Base-by-base conservation (phyloP, 768 basidiomycete species). In the Podaxis sp. region DNA sequence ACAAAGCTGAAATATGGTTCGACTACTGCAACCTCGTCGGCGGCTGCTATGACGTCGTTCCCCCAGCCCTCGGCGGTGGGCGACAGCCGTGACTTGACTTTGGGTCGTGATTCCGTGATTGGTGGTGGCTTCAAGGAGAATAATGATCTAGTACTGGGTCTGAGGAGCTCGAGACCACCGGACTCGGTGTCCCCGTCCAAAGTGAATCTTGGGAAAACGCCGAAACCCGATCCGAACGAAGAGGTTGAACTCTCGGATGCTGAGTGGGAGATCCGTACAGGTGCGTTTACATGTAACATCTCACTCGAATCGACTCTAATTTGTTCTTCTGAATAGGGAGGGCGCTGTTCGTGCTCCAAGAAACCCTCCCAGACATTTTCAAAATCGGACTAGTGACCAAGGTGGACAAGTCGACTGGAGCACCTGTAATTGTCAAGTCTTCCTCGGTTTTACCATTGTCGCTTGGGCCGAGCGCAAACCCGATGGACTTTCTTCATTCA, bases 221-320 rank as follows among this genome's bases (percentile, higher is more conserved):
- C 52, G 15, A 46, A 52, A 38, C n/a, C 24, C 15, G 52, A 65
- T 9, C 54, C 53, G 5, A 24, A 52, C 15, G 53, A 61, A 38
- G 44, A 39, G 17, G 59, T 49, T 22, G 70, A 79, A 64, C 68
- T 92, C 7, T 83, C 88, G 0, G 91, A 93, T 71, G 77, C 80
- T 6, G 91, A 93, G 67, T 93, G 90, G 90, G 85, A 90, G 69
- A 80, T 92, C 55, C 85, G 89, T 26, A 90, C 89, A 68, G 90
- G 91, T 88, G 72, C 68, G 70, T 59, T 38, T 19, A 19, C 54
- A 57, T 67, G 44, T 46, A 2, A 24, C 36, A 19, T 42, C 33
- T 26, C 38, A 42, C 39, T 33, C 19, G 24, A 42, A 30, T 13
- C 42, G 19, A 39, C 53, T 24, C 36, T 54, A 46, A 40, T 48